These are phyloP conservation scores for Gilbertella persicaria DNA, from an alignment of 371 early-diverging fungal genomes.

Conservation along the genomic window DNA sequence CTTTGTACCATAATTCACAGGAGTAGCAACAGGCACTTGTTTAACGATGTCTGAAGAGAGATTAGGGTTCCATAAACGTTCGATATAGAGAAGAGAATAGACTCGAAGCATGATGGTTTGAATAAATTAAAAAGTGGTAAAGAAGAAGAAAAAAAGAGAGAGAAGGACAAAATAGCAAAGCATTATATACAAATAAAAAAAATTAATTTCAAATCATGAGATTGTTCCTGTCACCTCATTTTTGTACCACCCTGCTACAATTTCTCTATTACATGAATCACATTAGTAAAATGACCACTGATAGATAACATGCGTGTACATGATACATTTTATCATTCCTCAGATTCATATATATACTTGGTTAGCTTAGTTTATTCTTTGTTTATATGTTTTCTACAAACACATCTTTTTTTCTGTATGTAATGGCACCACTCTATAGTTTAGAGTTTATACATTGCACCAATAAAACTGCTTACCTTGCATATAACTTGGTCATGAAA, in stretches of 20 bases:
- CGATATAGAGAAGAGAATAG: slow-evolving; percentile 20
- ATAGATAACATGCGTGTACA: slow-evolving; percentile 11
- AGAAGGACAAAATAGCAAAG: not conserved
- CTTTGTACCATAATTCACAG: not conserved
- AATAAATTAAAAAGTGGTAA: not conserved
- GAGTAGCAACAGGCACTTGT: not conserved
- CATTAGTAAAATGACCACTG: slow-evolving; percentile 2
- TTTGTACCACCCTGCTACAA: slow-evolving; percentile 7
- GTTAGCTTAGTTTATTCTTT: slow-evolving; percentile 8
- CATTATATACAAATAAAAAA: not conserved
- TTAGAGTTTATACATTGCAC: too few relatives aligned
- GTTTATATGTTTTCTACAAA: slow-evolving; percentile 4
- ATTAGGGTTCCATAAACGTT: slow-evolving; percentile 17
- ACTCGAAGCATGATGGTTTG: slow-evolving; percentile 23
- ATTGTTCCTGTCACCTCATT: slow-evolving; percentile 10
- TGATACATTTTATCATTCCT: slow-evolving; percentile 13
- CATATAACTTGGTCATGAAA: too few relatives aligned
- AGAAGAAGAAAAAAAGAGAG: not conserved
- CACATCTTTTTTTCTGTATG: not conserved
- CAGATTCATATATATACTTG: not conserved
- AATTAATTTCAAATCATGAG: slow-evolving; percentile 2
- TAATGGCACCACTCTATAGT: not conserved
- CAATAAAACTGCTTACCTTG: too few relatives aligned
- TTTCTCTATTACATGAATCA: too few relatives aligned
- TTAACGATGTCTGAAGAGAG: not conserved